Evolutionary conservation across 1,284 basidiomycete species (phyloP).

Genomic region (Omphalotus olearius): DNA sequence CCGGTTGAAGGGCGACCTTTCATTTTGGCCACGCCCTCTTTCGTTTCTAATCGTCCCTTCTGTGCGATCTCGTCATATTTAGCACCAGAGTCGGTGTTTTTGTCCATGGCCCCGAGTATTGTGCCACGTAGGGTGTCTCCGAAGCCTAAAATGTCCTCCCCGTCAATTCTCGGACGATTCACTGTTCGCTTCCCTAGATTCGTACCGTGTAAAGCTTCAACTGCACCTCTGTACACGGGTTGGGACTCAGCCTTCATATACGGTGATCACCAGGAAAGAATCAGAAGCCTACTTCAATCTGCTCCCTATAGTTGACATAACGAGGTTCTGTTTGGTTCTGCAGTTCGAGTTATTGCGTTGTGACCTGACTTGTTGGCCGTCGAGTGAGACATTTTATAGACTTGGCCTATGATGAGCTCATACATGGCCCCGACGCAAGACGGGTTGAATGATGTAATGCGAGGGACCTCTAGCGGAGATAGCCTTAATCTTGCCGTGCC

Average conservation of each 20-base stretch:
- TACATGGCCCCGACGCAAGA: no score
- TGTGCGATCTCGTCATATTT: conserved; percentile 7
- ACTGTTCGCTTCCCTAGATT: background rate
- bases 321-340: no score
- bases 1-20: background rate
- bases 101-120: conserved; percentile 23
- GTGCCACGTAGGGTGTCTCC: conserved; percentile 29
- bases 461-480: no score
- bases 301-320: conserved; percentile 4
- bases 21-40: conserved; percentile 1
- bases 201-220: conserved; percentile 2
- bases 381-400: no score
- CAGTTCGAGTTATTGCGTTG: no score
- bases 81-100: conserved; percentile 3
- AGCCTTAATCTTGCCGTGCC: no score
- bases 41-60: conserved; percentile 2
- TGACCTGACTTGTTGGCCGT: no score
- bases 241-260: background rate
- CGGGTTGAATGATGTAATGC: no score
- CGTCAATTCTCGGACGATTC: conserved; percentile 10
- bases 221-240: background rate
- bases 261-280: background rate
- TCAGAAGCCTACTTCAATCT: conserved; percentile 4
- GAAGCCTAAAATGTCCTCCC: conserved; percentile 15
- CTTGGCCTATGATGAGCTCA: no score